phyloP scores from a whole-genome alignment of 2,329 filamentous ascomycete genomes.

The Aspergillus melleus region DNA sequence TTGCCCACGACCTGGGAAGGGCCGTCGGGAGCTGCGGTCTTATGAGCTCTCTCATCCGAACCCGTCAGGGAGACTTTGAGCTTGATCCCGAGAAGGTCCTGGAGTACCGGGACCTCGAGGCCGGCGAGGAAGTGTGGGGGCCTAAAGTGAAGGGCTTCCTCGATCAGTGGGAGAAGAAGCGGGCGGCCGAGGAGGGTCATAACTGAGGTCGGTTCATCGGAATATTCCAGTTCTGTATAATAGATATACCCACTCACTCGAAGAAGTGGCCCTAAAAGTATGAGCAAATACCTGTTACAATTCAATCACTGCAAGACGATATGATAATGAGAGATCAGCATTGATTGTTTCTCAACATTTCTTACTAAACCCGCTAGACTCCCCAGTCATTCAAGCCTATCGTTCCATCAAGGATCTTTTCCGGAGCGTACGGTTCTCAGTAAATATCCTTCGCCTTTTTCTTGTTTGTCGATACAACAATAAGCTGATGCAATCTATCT shows the following conservation, averaged over 20 bases:
- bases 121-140: slow-evolving; percentile 79
- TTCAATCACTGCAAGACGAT: neutral
- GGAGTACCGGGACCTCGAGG: slow-evolving; percentile 72
- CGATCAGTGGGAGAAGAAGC: slow-evolving; percentile 50
- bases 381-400: neutral
- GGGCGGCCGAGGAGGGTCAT: slow-evolving; percentile 21
- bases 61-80: slow-evolving; percentile 77
- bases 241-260: neutral
- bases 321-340: no score
- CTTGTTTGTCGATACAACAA: no score
- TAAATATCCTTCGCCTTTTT: no score
- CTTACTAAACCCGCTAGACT: no score
- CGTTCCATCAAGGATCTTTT: neutral
- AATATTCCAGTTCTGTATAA: neutral
- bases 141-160: slow-evolving; percentile 67
- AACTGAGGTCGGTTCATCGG: neutral
- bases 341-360: no score
- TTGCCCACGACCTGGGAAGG: slow-evolving; percentile 86
- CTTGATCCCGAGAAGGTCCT: slow-evolving; percentile 70
- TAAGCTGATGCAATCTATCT: no score
- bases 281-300: neutral
- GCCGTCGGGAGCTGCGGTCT: slow-evolving; percentile 78
- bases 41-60: slow-evolving; percentile 82
- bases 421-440: neutral
- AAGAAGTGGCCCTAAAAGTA: neutral